These are phyloP conservation scores for Penicillium canariense DNA, from an alignment of 495 filamentous ascomycete genomes.

Conservation along the genomic window DNA sequence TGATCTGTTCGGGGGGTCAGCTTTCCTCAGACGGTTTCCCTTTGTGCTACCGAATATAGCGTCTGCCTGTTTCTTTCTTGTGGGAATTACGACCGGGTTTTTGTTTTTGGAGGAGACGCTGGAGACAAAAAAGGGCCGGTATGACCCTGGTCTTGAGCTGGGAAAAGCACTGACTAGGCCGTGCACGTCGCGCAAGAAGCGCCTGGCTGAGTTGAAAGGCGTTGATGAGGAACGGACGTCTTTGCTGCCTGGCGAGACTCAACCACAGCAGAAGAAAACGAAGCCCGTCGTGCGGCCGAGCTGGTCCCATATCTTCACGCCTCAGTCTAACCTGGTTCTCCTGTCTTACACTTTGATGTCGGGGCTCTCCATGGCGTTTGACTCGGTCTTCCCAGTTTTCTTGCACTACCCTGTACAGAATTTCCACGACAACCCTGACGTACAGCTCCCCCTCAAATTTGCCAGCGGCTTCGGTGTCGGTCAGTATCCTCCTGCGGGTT, in stretches of 20 bases:
- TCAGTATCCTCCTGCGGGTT: slow-evolving; percentile 17
- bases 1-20: slow-evolving; percentile 60
- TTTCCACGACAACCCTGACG: slow-evolving; percentile 52
- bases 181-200: slow-evolving; percentile 25
- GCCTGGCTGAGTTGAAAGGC: slow-evolving; percentile 8
- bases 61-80: slow-evolving; percentile 65
- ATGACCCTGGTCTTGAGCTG: slow-evolving; percentile 67
- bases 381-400: slow-evolving; percentile 79
- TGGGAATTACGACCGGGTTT: slow-evolving; percentile 67
- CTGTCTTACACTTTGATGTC: slow-evolving; percentile 72
- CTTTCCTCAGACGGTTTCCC: slow-evolving; percentile 69
- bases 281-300: slow-evolving; percentile 39
- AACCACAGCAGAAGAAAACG: slow-evolving; percentile 12
- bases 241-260: slow-evolving; percentile 26
- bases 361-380: slow-evolving; percentile 72
- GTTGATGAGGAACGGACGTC: slow-evolving; percentile 42
- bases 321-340: slow-evolving; percentile 74
- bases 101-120: slow-evolving; percentile 80
- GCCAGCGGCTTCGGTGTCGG: slow-evolving; percentile 71
- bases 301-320: slow-evolving; percentile 66
- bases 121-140: slow-evolving; percentile 56
- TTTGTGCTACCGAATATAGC: slow-evolving; percentile 82
- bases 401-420: slow-evolving; percentile 67
- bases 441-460: slow-evolving; percentile 73
- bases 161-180: slow-evolving; percentile 49